Conservation (phyloP, 192 early-diverging fungal genomes). For the Coemansia reversa region DNA sequence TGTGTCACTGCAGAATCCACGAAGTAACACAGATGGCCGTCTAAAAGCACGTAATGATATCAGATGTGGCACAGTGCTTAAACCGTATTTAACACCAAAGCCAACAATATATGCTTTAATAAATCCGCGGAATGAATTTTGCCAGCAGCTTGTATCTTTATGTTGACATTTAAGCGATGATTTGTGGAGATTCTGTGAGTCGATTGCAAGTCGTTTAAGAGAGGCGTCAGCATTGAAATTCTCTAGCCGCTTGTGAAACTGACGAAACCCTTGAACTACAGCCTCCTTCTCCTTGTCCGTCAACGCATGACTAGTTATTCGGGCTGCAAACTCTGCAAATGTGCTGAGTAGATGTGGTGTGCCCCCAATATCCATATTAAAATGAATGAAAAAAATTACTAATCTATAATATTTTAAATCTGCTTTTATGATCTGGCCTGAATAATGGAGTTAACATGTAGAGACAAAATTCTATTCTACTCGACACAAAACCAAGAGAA, state of each 20-base stretch:
- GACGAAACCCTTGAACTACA: slow-evolving; percentile 57
- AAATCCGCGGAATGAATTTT: slow-evolving; percentile 66
- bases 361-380: slow-evolving; percentile 14
- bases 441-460: too few species aligned
- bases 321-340: slow-evolving; percentile 64
- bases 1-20: slow-evolving; percentile 57
- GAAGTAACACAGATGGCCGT: slow-evolving; percentile 31
- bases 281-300: slow-evolving; percentile 68
- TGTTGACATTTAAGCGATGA: slow-evolving; percentile 55
- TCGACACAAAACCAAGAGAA: too few species aligned
- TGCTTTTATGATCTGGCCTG: too few species aligned
- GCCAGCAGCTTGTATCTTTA: slow-evolving; percentile 61
- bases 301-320: slow-evolving; percentile 60
- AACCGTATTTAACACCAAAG: slow-evolving; percentile 60
- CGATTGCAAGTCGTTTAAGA: slow-evolving; percentile 34
- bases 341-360: slow-evolving; percentile 50
- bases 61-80: slow-evolving; percentile 56
- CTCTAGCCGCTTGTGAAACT: slow-evolving; percentile 66
- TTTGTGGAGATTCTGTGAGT: slow-evolving; percentile 24
- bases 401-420: too few species aligned
- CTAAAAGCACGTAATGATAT: slow-evolving; percentile 57
- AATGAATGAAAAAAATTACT: too few species aligned
- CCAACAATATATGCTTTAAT: slow-evolving; percentile 63
- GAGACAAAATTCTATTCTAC: too few species aligned
- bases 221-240: slow-evolving; percentile 59